Percentiles rank a stretch among this genome's conserved stretches.
Evolutionary conservation across 2,329 filamentous ascomycete species (phyloP).

Genomic region (Aspergillus ochraceus): DNA sequence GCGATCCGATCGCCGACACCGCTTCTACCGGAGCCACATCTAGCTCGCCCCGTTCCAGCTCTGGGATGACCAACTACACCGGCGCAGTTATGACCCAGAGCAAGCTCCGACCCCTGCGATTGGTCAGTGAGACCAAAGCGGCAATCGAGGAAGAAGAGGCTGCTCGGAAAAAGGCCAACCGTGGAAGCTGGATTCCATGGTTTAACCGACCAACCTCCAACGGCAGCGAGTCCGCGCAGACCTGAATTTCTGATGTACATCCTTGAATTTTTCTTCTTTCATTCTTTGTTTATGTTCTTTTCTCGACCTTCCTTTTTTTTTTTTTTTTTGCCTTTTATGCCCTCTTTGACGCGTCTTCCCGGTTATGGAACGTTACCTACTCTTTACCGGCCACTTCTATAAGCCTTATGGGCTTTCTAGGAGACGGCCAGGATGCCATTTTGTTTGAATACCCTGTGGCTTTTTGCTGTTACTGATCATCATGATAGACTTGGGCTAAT

Average conservation of each 20-base stretch:
- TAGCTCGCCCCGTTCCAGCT: constrained; percentile 63
- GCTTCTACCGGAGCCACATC: constrained; percentile 48
- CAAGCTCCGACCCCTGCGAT: constrained; percentile 79
- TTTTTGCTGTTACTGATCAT: constrained; percentile 13
- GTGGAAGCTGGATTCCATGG: constrained; percentile 50
- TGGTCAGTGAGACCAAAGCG: constrained; percentile 60
- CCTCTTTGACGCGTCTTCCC: not conserved
- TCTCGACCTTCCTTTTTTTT: constrained; percentile 8
- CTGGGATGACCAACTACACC: constrained; percentile 68
- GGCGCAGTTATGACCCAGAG: constrained; percentile 63
- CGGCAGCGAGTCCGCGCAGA: constrained; percentile 21
- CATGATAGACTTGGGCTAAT: constrained; percentile 10
- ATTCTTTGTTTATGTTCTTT: constrained; percentile 7
- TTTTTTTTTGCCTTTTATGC: constrained; percentile 4
- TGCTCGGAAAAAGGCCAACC: constrained; percentile 46
- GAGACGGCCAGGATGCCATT: constrained; percentile 13
- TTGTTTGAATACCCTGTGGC: constrained; percentile 19
- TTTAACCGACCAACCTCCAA: constrained; percentile 40
- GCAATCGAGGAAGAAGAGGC: constrained; percentile 40
- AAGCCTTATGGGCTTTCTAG: constrained; percentile 9
- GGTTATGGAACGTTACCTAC: not conserved
- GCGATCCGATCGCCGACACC: constrained; percentile 48
- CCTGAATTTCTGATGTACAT: constrained; percentile 2
- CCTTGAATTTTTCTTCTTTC: constrained; percentile 1
- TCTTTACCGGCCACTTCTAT: not conserved